Conservation (phyloP, 192 early-diverging fungal genomes). For the Diversispora epigaea region DNA sequence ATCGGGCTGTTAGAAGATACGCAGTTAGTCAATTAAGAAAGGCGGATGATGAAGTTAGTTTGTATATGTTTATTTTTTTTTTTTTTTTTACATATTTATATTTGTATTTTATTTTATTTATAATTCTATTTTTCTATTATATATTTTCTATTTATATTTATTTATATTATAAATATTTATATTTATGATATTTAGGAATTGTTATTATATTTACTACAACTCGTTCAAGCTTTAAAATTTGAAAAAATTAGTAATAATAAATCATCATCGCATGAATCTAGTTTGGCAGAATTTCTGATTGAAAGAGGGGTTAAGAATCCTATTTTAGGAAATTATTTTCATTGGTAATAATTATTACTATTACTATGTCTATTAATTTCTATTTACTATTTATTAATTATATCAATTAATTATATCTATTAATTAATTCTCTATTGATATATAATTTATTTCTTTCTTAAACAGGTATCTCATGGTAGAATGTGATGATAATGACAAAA, state of each 20-base stretch:
- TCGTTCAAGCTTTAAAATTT: slow-evolving; percentile 97
- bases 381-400: too few relatives aligned
- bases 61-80: background rate
- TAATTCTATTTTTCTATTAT: too few relatives aligned
- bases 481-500: slow-evolving; percentile 87
- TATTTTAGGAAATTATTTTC: slow-evolving; percentile 88
- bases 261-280: slow-evolving; percentile 49
- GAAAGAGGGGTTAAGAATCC: slow-evolving; percentile 82
- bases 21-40: slow-evolving; percentile 86
- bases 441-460: too few relatives aligned
- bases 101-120: background rate
- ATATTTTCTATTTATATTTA: slow-evolving; percentile 2
- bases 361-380: background rate
- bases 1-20: slow-evolving; percentile 77
- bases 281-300: slow-evolving; percentile 85
- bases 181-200: slow-evolving; percentile 65
- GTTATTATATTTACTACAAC: slow-evolving; percentile 89
- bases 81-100: background rate
- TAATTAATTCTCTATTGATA: background rate
- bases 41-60: slow-evolving; percentile 83
- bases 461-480: slow-evolving; percentile 93
- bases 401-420: background rate
- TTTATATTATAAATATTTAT: background rate
- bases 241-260: slow-evolving; percentile 69
- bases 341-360: slow-evolving; percentile 64